phyloP scores from a whole-genome alignment of 768 basidiomycete species.

The Hypholoma sublateritium region DNA sequence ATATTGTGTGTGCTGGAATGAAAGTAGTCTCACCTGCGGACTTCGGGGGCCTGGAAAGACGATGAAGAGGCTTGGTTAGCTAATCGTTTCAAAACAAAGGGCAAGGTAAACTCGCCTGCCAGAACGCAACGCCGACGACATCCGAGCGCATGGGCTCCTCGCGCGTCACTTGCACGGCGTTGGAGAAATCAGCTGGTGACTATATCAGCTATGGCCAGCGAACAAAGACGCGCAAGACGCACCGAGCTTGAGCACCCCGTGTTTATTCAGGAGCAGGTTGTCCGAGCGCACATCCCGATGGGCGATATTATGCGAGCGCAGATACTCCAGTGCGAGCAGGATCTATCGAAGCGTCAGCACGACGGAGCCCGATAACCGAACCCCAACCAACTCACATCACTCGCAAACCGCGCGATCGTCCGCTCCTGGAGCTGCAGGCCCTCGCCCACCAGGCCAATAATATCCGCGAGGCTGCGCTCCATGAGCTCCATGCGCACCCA shows the following conservation, averaged over 20 bases:
- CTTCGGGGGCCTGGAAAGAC: slow-evolving; percentile 60
- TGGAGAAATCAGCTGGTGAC: slow-evolving; percentile 76
- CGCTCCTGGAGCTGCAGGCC: slow-evolving; percentile 68
- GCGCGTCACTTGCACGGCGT: slow-evolving; percentile 59
- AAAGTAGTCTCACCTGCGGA: slow-evolving; percentile 56
- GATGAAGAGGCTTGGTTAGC: slow-evolving; percentile 13
- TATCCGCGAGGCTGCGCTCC: slow-evolving; percentile 85
- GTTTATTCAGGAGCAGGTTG: slow-evolving; percentile 69
- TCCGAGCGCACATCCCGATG: slow-evolving; percentile 87
- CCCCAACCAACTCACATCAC: slow-evolving; percentile 72
- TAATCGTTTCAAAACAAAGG: neutral
- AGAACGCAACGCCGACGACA: slow-evolving; percentile 70
- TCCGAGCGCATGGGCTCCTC: slow-evolving; percentile 54
- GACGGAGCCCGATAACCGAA: neutral
- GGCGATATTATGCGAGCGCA: slow-evolving; percentile 66
- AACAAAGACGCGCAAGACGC: slow-evolving; percentile 22
- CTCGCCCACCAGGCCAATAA: slow-evolving; percentile 60
- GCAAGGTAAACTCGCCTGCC: slow-evolving; percentile 52
- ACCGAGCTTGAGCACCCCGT: slow-evolving; percentile 78
- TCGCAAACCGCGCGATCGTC: slow-evolving; percentile 70
- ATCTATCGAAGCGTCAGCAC: slow-evolving; percentile 40
- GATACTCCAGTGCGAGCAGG: slow-evolving; percentile 62
- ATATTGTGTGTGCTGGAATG: neutral
- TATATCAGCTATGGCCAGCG: neutral
- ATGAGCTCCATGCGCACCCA: slow-evolving; percentile 93